Evolutionary conservation across 1,284 basidiomycete genomes (phyloP), one percentile per base, ranked within the genome.

Genomic region (Thecaphora thlaspeos): DNA sequence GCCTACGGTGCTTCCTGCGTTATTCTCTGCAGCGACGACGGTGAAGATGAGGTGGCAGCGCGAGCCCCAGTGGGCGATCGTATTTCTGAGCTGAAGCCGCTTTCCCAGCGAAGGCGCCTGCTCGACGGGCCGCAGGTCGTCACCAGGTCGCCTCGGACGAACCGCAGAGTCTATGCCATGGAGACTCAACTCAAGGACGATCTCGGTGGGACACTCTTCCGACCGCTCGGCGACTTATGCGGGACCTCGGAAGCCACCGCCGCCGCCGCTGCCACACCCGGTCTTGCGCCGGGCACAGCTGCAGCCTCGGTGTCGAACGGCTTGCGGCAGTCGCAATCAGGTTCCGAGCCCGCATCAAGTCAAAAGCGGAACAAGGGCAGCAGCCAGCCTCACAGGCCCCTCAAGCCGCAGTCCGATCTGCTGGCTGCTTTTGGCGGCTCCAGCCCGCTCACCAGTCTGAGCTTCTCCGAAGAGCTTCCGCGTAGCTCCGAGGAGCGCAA

Each of bases 161-260:
- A 59, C 14, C 48, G 63, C 18, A 50, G 55, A 38, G 57, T 66
- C 12, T 66, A 58, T 42, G 63, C 55, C 19, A 46, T 66, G 7
- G 63, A 66, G 37, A 66, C 63, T 21, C 63, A 66, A 37, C 18
- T 53, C 5, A 24, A 40, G 40, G 11, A 34, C 12, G 11, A 15
- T 15, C 7, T 15, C 9, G 26, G 7, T 11, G 7, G 26, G 11
- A 28, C 26, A 11, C 26, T 7, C 26, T 28, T 11, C 11, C 10
- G 10, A 34, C 32, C 15, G 28, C 8, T 30, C 28, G 28, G 28
- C 7, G 28, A 14, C 28, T 14, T 7, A 30, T 30, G 8, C 28
- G 28, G 28, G 28, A n/a, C n/a, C n/a, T n/a, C n/a, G n/a, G n/a
- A n/a, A n/a, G n/a, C n/a, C n/a, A n/a, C n/a, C n/a, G n/a, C n/a